These are phyloP conservation scores for Epichloe gansuensis DNA, from an alignment of 2,329 filamentous ascomycete species.

Conservation along the genomic window DNA sequence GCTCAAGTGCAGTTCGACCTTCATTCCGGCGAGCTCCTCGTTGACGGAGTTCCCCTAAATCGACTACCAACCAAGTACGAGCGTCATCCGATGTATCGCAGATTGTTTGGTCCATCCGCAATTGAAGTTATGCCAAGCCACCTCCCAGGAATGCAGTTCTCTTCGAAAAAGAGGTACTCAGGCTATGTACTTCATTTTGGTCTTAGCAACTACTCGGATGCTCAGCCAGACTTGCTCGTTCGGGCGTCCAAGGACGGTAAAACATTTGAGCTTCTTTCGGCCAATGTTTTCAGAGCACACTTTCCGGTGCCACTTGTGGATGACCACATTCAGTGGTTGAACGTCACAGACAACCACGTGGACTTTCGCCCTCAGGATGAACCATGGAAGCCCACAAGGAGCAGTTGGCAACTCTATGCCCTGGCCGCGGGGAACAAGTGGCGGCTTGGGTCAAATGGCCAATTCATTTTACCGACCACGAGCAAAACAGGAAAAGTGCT, in stretches of 20 bases:
- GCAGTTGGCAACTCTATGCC: neutral
- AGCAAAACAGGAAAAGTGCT: neutral
- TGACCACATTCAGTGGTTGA: constrained; percentile 34
- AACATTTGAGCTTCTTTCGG: constrained; percentile 21
- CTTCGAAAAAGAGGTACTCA: constrained; percentile 19
- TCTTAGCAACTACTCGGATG: neutral
- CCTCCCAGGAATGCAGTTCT: constrained; percentile 24
- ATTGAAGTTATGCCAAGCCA: constrained; percentile 12
- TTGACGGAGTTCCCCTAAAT: constrained; percentile 36
- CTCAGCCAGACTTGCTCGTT: constrained; percentile 20
- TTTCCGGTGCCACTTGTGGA: constrained; percentile 26
- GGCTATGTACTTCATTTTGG: constrained; percentile 25
- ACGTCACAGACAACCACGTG: constrained; percentile 14
- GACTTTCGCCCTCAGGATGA: constrained; percentile 18
- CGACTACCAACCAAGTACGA: constrained; percentile 33
- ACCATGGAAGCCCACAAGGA: constrained; percentile 14
- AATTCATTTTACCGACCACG: constrained; percentile 11
- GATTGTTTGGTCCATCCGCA: constrained; percentile 6
- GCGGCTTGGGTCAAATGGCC: neutral
- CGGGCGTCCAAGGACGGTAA: constrained; percentile 9
- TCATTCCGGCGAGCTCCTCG: constrained; percentile 35
- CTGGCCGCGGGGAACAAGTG: neutral
- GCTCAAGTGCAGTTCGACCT: constrained; percentile 33
- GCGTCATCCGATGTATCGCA: constrained; percentile 14
- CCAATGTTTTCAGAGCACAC: constrained; percentile 10